Percentiles rank a stretch among this genome's conserved stretches.
Evolutionary conservation across 495 filamentous ascomycete genomes (phyloP).

Genomic region (Daldinia grandis): DNA sequence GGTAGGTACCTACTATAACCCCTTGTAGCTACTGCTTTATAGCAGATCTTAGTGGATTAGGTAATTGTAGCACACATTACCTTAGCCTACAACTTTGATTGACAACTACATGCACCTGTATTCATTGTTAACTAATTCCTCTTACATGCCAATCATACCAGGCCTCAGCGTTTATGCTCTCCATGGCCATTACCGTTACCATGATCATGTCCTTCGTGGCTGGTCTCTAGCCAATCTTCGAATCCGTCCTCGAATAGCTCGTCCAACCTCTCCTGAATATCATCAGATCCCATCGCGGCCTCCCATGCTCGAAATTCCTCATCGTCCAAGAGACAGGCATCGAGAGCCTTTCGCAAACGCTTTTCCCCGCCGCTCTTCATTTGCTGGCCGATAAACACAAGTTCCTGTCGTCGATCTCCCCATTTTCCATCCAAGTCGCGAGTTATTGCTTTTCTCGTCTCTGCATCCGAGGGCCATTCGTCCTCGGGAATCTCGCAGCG

Average conservation of each 20-base stretch:
- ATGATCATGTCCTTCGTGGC: conserved; percentile 53
- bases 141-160: no score
- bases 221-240: conserved; percentile 61
- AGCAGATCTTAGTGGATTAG: no score
- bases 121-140: no score
- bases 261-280: conserved; percentile 52
- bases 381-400: conserved; percentile 57
- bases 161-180: no score
- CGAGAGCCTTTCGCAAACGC: not conserved
- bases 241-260: conserved; percentile 64
- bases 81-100: no score
- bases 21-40: no score
- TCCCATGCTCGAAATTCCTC: not conserved
- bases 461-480: conserved; percentile 47
- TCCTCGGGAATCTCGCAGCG: conserved; percentile 59
- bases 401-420: conserved; percentile 67
- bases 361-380: not conserved
- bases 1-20: no score
- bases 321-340: not conserved
- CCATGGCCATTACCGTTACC: not conserved
- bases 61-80: no score
- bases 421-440: conserved; percentile 54
- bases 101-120: no score
- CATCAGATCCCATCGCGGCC: not conserved
- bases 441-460: conserved; percentile 29